Base-by-base conservation (phyloP, 768 basidiomycete genomes). In the Podaxis rugospora region DNA sequence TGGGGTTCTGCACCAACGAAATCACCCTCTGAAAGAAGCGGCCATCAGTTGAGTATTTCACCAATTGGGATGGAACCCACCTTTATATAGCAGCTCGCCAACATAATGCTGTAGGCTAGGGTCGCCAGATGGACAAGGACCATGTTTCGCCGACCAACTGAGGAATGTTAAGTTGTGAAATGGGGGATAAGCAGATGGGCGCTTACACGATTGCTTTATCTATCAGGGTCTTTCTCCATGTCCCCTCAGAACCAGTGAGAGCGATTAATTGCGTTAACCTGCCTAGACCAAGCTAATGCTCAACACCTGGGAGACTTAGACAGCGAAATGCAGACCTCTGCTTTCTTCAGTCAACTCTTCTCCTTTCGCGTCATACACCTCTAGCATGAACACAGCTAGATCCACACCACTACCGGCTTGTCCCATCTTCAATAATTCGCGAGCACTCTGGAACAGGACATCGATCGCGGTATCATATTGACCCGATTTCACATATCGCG, bases 371-470 rank as follows among this genome's bases (percentile, higher is more conserved):
- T 92, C 87, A 69, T 93, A 96, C 3, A 92, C 89, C 51, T 94
- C 92, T 62, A 98, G 71, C 72, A 98, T 69, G 67, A 93, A 92
- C 44, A 78, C 74, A 0, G 86, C 78, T 25, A 98, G 80, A 80
- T 99, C 97, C 1, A 87, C 87, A 4, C 96, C 97, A 68, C 92
- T 94, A 2, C 95, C 96, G 7, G 84, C 79, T 70, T 98, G 93
- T 6, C 89, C 90, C 13, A 81, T 81, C 78, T 98, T 98, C 65
- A 98, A 77, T 28, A 99, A 80, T 70, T 94, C 93, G 55, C 90
- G 81, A 1, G 94, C 88, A 47, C 88, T 89, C 68, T 94, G 90
- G 74, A 97, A 98, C 53, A 98, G 85, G 4, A 98, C 90, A 72
- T 95, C 90, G 73, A 94, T 90, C 16, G 97, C 95, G 13, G 88